Base-by-base conservation (phyloP, 768 basidiomycete genomes). In the Trametes meyenii region DNA sequence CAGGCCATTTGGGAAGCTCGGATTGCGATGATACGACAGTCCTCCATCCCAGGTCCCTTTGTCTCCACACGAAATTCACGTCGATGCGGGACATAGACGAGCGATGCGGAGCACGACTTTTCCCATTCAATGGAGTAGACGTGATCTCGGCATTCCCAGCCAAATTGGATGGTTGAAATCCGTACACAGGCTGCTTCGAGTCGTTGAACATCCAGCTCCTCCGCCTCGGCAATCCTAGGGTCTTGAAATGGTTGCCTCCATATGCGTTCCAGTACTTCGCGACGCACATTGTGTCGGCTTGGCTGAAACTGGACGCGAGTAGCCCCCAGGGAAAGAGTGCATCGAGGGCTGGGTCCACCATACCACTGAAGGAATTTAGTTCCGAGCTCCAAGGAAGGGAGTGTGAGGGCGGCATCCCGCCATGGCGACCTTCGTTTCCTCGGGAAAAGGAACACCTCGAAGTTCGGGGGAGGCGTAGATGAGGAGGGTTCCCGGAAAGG, bases 101-200 rank as follows among this genome's bases (percentile, higher is more conserved):
- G 64, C 14, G 43, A 24, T n/a, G 76, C 75, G 24, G 55, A 39
- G 49, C 71, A 74, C 7, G 43, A 12, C 24, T 75, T 71, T 71
- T 85, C 83, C 78, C 81, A 85, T 71, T 89, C 86, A 45, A 82
- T 70, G 17, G 87, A 90, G 60, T 83, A 79, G 0, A 78, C 75
- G 5, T 74, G 69, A 66, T 86, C 85, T n/a, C 85, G 78, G 61
- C 85, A 87, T 66, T 79, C 75, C 85, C 85, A 85, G 14, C 84
- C 83, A 63, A 86, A 86, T 64, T 87, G 85, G 26, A 88, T 62
- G 4, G 71, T 67, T 4, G 61, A 61, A 50, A 86, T 66, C 7
- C 65, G 56, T 24, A 83, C 71, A 8, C 43, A 38, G 17, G 66
- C 62, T 3, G 63, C 38, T n/a, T 68, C 64, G 10, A 83, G 72